Evolutionary conservation across 1,284 basidiomycete species (phyloP), one percentile per base, ranked within the genome.

Genomic region (Ustilago cynodontis): DNA sequence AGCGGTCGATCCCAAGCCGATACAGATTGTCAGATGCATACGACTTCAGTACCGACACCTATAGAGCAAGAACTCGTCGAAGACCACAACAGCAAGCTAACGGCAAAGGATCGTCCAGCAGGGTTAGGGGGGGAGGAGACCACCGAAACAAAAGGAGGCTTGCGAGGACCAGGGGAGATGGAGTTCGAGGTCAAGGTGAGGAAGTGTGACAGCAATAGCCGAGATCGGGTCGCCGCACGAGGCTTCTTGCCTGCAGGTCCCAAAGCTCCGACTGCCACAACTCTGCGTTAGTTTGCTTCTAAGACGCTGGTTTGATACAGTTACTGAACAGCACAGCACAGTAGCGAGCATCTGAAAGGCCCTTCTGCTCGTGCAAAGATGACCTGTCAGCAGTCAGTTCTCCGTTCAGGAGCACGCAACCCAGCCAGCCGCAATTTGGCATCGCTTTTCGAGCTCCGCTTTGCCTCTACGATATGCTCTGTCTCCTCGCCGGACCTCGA

Each of bases 171-270:
- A 41, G n/a, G 49, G 35, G 3, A 41, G 6, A 41, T 7, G 8
- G 22, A 33, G 31, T 5, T 33, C 31, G 31, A 33, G 31, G 31
- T 33, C 7, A n/a, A 45, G 43, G n/a, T 11, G 22, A 49, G 24
- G n/a, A 45, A 31, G 8, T 35, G 35, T 49, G 49, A 39, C 41
- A 43, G 37, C 24, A 24, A 16, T 45, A 52, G 49, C 47, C 54
- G 62, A 64, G 62, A 57, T 64, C 62, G 49, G 47, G 37, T 64
- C 62, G 49, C 55, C 33, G 53, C 62, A 52, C 54, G 43, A 63
- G 45, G 26, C 43, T 57, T 57, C 41, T 55, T 47, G n/a, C 10
- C 29, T 47, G 45, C 60, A 54, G 59, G 41, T 43, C 51, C 50
- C 29, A 39, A 20, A 33, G 28, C 50, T 52, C 50, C 50, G 50